Percentiles rank a stretch among this genome's conserved stretches.
Evolutionary conservation across 768 basidiomycete genomes (phyloP).

Genomic region (Tricholoma terreum): DNA sequence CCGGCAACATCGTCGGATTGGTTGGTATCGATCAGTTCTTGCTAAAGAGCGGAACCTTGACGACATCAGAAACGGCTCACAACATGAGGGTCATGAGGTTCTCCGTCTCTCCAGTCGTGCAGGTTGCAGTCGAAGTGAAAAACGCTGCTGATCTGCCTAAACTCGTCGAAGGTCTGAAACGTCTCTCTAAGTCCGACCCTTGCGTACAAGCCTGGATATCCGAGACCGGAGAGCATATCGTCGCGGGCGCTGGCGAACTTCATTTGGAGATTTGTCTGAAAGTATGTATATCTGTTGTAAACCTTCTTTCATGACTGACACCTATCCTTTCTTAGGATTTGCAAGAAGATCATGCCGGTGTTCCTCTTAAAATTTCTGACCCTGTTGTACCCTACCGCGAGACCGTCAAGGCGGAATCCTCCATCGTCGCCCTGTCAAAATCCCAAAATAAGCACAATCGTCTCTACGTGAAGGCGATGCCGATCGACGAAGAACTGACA

Average conservation of each 20-base stretch:
- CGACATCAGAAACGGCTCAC: slow-evolving; percentile 96
- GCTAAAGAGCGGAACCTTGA: slow-evolving; percentile 98
- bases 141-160: slow-evolving; percentile 99
- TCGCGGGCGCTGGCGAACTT: slow-evolving; percentile 98
- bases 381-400: slow-evolving; percentile 98
- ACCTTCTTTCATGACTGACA: background rate
- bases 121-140: slow-evolving; percentile 99
- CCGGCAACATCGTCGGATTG: slow-evolving; percentile 98
- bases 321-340: slow-evolving; percentile 64
- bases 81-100: slow-evolving; percentile 99
- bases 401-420: slow-evolving; percentile 94
- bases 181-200: slow-evolving; percentile 99
- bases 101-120: slow-evolving; percentile 99
- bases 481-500: slow-evolving; percentile 91
- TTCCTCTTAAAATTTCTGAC: slow-evolving; percentile 97
- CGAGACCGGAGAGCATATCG: slow-evolving; percentile 96
- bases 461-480: slow-evolving; percentile 90
- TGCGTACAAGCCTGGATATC: slow-evolving; percentile 95
- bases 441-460: slow-evolving; percentile 99
- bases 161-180: slow-evolving; percentile 99
- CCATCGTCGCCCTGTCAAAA: slow-evolving; percentile 95
- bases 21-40: slow-evolving; percentile 99
- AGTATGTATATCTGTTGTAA: slow-evolving; percentile 37
- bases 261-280: slow-evolving; percentile 99
- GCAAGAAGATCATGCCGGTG: slow-evolving; percentile 99